Evolutionary conservation across 75 land plant genomes (phyloP).

Genomic region (Isoetes taiwanensis): DNA sequence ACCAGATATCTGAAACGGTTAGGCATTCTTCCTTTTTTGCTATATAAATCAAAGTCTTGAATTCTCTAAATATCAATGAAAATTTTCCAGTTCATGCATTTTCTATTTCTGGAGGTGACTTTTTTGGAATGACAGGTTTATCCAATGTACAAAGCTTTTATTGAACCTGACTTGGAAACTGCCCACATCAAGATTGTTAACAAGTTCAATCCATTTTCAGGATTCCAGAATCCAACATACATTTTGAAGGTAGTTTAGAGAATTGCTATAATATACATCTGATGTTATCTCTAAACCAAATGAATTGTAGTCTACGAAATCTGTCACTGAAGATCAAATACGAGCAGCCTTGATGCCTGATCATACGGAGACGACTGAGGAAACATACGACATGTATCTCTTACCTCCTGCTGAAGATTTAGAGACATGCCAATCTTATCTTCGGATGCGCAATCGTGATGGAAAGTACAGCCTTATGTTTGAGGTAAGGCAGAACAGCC

Average conservation of each 20-base stretch:
- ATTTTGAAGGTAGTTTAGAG: slow-evolving; percentile 69
- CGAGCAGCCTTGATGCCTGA: slow-evolving; percentile 36
- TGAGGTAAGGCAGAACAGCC: slow-evolving; percentile 48
- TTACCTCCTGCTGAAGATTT: slow-evolving; percentile 94
- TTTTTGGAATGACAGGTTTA: slow-evolving; percentile 74
- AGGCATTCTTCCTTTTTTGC: not conserved
- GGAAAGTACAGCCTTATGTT: slow-evolving; percentile 98
- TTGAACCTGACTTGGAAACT: slow-evolving; percentile 81
- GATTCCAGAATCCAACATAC: slow-evolving; percentile 77
- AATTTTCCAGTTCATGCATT: no score
- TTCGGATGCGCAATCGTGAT: slow-evolving; percentile 81
- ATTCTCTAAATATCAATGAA: no score
- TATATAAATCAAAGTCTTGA: no score
- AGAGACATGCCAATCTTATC: slow-evolving; percentile 81
- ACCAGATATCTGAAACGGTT: slow-evolving; percentile 91
- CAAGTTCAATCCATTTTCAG: slow-evolving; percentile 83
- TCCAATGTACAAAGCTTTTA: slow-evolving; percentile 90
- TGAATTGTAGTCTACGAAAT: slow-evolving; percentile 54
- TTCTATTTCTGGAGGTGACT: no score
- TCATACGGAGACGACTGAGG: slow-evolving; percentile 45
- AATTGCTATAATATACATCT: no score
- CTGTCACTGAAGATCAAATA: slow-evolving; percentile 50
- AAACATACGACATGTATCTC: slow-evolving; percentile 87
- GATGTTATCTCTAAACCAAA: no score
- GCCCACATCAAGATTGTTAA: slow-evolving; percentile 80